These are phyloP conservation scores for Ascochyta clinopodiicola DNA, from an alignment of 2,329 filamentous ascomycete species.

Conservation along the genomic window DNA sequence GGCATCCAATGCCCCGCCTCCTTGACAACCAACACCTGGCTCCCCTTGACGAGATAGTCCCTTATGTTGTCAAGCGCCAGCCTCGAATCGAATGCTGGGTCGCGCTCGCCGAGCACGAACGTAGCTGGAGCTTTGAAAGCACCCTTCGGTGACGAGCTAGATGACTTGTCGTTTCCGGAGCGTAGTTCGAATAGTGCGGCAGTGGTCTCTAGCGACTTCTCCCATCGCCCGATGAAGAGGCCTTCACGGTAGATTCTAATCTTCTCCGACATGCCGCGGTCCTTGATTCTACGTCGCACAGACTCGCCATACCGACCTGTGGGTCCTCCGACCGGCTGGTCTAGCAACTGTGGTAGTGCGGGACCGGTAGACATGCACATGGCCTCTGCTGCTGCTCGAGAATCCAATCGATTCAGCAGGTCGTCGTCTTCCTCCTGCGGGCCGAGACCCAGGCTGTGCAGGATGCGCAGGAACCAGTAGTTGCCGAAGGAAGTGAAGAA, in stretches of 20 bases:
- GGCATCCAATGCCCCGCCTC: conserved; percentile 61
- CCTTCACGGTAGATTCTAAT: conserved; percentile 62
- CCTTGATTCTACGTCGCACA: conserved; percentile 48
- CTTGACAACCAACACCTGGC: conserved; percentile 59
- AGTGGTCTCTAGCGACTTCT: conserved; percentile 59
- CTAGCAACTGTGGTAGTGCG: conserved; percentile 52
- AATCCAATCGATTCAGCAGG: conserved; percentile 12
- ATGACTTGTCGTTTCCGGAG: conserved; percentile 14
- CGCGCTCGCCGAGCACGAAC: conserved; percentile 60
- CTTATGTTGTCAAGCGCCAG: conserved; percentile 61
- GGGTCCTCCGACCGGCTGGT: conserved; percentile 8
- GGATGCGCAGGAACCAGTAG: conserved; percentile 54
- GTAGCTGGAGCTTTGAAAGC: conserved; percentile 60
- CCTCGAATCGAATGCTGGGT: conserved; percentile 58
- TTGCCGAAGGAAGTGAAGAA: conserved; percentile 59
- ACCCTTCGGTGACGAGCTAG: conserved; percentile 48
- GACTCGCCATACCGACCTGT: conserved; percentile 44
- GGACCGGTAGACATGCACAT: conserved; percentile 62
- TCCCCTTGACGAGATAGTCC: conserved; percentile 58
- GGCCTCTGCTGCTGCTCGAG: conserved; percentile 50
- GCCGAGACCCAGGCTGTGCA: conserved; percentile 51
- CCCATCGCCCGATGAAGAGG: conserved; percentile 55
- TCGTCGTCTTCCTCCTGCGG: conserved; percentile 22
- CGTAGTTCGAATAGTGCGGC: conserved; percentile 55
- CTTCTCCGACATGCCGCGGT: conserved; percentile 59